Percentiles rank a stretch among this genome's conserved stretches.
phyloP scores from a whole-genome alignment of 306 rosid species.

The Malus fusca region DNA sequence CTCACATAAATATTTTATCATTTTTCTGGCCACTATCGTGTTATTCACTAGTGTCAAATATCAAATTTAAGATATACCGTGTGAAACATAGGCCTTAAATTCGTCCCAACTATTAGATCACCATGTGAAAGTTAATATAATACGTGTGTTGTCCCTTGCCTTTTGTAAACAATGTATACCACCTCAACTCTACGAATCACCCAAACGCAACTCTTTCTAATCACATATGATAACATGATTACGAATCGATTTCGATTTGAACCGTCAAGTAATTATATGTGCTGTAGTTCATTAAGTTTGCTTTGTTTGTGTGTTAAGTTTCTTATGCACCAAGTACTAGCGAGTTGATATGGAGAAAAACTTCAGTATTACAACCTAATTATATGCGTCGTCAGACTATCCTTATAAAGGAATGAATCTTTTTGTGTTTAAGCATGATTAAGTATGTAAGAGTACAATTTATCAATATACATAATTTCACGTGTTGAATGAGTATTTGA shows the following conservation, averaged over 20 bases:
- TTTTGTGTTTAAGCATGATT: no score
- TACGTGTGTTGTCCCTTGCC: neutral
- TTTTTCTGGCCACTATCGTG: no score
- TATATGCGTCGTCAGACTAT: neutral
- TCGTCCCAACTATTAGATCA: no score
- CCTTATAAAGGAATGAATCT: no score
- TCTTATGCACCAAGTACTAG: neutral
- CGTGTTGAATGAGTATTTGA: no score
- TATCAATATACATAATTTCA: neutral
- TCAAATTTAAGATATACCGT: no score
- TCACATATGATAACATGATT: neutral
- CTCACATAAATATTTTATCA: no score
- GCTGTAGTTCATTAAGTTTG: neutral
- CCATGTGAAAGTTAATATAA: neutral
- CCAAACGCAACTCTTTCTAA: neutral
- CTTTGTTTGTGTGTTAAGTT: neutral
- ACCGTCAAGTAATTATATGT: neutral
- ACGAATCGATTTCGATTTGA: neutral
- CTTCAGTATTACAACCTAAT: no score
- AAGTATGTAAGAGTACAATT: no score
- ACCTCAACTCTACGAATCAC: neutral
- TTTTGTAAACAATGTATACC: neutral
- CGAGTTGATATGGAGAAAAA: no score
- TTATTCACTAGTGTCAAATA: no score
- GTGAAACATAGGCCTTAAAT: no score